These are phyloP conservation scores for Macrophomina pseudophaseolina DNA, from an alignment of 2,329 filamentous ascomycete genomes.

Conservation along the genomic window DNA sequence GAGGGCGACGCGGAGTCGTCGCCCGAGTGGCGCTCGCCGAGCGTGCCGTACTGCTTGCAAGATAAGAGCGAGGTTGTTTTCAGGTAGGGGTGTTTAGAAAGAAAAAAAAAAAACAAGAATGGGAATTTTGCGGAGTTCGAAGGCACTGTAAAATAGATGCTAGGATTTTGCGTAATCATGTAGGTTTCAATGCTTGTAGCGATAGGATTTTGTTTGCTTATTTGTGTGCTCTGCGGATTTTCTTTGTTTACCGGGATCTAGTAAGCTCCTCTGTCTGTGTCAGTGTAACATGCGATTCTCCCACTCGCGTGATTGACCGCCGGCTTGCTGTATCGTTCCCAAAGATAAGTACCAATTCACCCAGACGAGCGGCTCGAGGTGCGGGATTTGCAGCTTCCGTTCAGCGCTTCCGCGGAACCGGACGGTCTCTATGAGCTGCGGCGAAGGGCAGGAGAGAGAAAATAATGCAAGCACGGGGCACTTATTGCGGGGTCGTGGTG, in stretches of 20 bases:
- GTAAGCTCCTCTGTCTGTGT: background rate
- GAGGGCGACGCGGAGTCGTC: slow-evolving; percentile 27
- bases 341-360: background rate
- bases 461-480: background rate
- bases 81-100: background rate
- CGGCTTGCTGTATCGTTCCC: background rate
- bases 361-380: background rate
- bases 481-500: slow-evolving; percentile 4
- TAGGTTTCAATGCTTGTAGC: too few species aligned
- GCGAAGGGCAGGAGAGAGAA: background rate
- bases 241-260: background rate
- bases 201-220: too few species aligned
- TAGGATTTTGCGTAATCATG: too few species aligned
- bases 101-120: too few species aligned
- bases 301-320: background rate
- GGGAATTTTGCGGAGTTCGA: too few species aligned
- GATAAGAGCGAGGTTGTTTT: slow-evolving; percentile 14
- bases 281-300: background rate
- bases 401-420: background rate
- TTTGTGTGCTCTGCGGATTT: too few species aligned
- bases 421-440: background rate
- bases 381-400: background rate
- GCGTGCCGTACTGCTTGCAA: slow-evolving; percentile 30
- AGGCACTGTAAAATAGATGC: too few species aligned
- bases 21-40: slow-evolving; percentile 28